These are phyloP conservation scores for Sphaerosporella brunnea DNA, from an alignment of 495 filamentous ascomycete genomes.

Conservation along the genomic window DNA sequence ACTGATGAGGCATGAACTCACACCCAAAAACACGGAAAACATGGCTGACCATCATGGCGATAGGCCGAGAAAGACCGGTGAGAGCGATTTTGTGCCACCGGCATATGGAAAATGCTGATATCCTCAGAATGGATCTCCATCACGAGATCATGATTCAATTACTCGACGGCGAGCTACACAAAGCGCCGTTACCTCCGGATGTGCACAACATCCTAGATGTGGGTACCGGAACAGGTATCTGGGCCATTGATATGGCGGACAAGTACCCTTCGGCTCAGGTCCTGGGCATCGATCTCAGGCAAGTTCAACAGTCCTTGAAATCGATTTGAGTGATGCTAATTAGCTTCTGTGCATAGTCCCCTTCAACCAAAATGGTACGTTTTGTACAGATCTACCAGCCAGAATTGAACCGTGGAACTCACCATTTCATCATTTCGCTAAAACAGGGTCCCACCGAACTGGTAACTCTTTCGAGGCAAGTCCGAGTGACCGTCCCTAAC, in stretches of 20 bases:
- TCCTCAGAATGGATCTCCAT: not conserved
- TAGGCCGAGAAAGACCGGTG: conserved; percentile 3
- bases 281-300: not conserved
- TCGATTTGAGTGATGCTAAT: not conserved
- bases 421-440: not conserved
- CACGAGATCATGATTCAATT: conserved; percentile 21
- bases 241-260: conserved; percentile 7
- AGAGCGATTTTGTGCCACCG: not conserved
- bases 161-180: conserved; percentile 15
- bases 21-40: no score
- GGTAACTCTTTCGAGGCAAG: not conserved
- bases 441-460: not conserved
- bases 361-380: not conserved
- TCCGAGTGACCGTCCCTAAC: not conserved
- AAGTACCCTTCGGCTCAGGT: not conserved
- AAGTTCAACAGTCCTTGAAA: not conserved
- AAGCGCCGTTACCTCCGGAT: conserved; percentile 12
- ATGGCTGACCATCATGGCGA: no score
- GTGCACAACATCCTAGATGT: conserved; percentile 11
- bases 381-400: not conserved
- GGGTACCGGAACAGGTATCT: conserved; percentile 23
- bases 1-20: not conserved
- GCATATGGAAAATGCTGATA: not conserved
- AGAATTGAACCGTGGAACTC: not conserved
- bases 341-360: not conserved